Percentiles rank a stretch among this genome's conserved stretches.
These are phyloP conservation scores for Cymbopogon citratus DNA, from an alignment of 176 grass and related monocot species.

Conservation along the genomic window DNA sequence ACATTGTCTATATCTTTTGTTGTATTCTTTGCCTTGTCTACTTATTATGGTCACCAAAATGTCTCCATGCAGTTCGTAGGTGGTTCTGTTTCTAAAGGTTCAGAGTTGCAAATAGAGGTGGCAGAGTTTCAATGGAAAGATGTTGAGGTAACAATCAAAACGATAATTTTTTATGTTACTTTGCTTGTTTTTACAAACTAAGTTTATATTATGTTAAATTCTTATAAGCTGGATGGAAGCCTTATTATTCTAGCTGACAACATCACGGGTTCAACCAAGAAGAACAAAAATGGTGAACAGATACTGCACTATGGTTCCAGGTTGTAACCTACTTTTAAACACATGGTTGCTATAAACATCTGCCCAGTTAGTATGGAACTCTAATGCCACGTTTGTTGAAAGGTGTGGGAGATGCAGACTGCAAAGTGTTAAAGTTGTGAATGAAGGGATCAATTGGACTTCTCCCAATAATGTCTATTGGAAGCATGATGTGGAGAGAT, in stretches of 20 bases:
- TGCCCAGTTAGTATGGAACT: not conserved
- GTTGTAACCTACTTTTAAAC: conserved; percentile 25
- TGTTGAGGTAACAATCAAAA: conserved; percentile 65
- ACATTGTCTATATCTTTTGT: not conserved
- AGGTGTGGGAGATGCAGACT: conserved; percentile 88
- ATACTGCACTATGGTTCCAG: conserved; percentile 67
- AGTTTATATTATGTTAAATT: conserved; percentile 29
- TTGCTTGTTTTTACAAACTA: not conserved
- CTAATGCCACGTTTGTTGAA: conserved; percentile 24
- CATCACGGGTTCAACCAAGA: conserved; percentile 74
- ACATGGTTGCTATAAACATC: not conserved
- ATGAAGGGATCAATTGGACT: conserved; percentile 81
- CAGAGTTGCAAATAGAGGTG: conserved; percentile 93
- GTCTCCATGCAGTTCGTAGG: conserved; percentile 55
- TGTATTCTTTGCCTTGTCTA: conserved; percentile 8
- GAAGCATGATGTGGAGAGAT: conserved; percentile 91
- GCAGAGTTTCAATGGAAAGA: conserved; percentile 91
- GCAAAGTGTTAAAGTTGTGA: conserved; percentile 59
- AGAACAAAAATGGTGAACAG: conserved; percentile 48
- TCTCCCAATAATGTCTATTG: conserved; percentile 87
- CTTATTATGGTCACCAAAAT: conserved; percentile 10
- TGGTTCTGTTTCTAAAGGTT: conserved; percentile 71
- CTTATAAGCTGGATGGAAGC: conserved; percentile 78
- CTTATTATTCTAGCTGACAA: conserved; percentile 83
- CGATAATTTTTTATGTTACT: conserved; percentile 1